Percentiles rank a stretch among this genome's conserved stretches.
These are phyloP conservation scores for Aphanomyces cochlioides DNA, from an alignment of 352 stramenopile genomes.

Conservation along the genomic window DNA sequence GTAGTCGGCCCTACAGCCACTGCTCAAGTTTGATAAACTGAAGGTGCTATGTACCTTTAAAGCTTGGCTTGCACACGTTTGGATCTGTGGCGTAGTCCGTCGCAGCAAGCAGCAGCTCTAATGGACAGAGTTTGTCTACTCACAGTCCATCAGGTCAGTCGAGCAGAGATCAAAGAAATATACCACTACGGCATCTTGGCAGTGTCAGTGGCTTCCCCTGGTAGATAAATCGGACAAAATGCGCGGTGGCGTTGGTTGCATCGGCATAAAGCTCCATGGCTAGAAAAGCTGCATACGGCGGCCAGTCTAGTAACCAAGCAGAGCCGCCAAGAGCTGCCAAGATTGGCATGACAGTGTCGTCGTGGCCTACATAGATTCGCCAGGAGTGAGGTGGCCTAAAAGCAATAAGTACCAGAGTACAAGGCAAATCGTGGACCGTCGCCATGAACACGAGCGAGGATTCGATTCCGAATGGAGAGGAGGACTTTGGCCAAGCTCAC, in stretches of 20 bases:
- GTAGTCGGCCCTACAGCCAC: neutral
- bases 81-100: constrained; percentile 14
- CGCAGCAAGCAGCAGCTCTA: neutral
- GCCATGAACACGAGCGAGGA: neutral
- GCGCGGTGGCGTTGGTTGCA: neutral
- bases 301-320: constrained; percentile 17
- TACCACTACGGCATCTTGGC: neutral
- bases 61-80: neutral
- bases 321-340: constrained; percentile 13
- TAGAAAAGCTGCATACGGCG: constrained; percentile 17
- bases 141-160: too few species aligned
- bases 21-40: neutral
- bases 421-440: constrained; percentile 2
- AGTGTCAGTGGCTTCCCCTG: constrained; percentile 18
- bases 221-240: constrained; percentile 19
- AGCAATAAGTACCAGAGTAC: constrained; percentile 13
- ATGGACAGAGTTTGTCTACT: constrained; percentile 17
- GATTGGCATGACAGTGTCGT: constrained; percentile 26
- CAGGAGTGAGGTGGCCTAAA: neutral
- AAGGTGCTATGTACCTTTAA: neutral
- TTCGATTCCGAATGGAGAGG: neutral
- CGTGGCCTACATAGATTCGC: constrained; percentile 13
- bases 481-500: constrained; percentile 17
- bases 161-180: neutral
- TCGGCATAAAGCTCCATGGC: constrained; percentile 15